phyloP scores from a whole-genome alignment of 805 yeast species.

The Saccharomycopsis fermentans region DNA sequence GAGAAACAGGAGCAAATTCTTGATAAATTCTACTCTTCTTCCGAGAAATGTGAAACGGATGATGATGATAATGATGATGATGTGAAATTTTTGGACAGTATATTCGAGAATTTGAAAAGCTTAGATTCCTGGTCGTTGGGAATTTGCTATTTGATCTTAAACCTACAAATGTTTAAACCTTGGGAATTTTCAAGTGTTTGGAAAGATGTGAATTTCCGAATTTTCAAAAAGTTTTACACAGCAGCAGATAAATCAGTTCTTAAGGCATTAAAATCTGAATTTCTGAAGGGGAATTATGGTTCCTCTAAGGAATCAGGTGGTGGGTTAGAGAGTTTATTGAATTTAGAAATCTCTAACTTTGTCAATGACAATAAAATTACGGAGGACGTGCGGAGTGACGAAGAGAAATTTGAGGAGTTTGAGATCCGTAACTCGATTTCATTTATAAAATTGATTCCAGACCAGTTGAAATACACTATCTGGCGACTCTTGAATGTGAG shows the following conservation, averaged over 20 bases:
- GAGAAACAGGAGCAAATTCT: constrained; percentile 5
- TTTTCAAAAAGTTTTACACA: background rate
- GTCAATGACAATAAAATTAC: background rate
- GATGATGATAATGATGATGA: background rate
- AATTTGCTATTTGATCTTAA: constrained; percentile 11
- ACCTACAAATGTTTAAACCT: constrained; percentile 11
- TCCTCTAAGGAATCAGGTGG: background rate
- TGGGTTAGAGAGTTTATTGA: background rate
- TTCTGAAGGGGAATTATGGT: background rate
- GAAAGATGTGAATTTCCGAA: constrained; percentile 9
- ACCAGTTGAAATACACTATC: background rate
- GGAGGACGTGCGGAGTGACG: background rate
- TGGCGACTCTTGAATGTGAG: background rate
- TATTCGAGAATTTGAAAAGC: background rate
- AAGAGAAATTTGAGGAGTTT: background rate
- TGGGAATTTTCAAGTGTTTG: constrained; percentile 15
- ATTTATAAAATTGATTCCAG: background rate
- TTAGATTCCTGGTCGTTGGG: constrained; percentile 17
- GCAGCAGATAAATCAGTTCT: background rate
- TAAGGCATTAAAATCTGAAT: background rate
- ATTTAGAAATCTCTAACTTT: background rate
- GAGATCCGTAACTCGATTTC: background rate
- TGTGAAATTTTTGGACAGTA: background rate
- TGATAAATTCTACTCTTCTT: background rate
- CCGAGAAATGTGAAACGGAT: background rate